These are phyloP conservation scores for Delonix regia DNA, from an alignment of 306 rosid species.

Conservation along the genomic window DNA sequence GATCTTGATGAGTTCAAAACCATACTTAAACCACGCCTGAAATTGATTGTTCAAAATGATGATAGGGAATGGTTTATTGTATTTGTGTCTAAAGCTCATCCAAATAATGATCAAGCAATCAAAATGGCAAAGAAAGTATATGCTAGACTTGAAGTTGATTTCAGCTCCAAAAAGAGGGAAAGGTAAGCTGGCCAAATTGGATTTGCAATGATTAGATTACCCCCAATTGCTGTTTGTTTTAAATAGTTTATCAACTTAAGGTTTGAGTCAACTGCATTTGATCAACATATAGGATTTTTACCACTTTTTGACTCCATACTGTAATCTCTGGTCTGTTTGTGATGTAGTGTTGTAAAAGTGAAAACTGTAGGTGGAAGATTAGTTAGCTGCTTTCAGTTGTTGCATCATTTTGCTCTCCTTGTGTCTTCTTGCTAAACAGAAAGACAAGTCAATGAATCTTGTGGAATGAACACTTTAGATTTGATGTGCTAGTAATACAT, in stretches of 20 bases:
- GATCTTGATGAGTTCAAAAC: slow-evolving; percentile 98
- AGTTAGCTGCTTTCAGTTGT: slow-evolving; percentile 22
- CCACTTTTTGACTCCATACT: slow-evolving; percentile 24
- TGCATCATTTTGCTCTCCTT: slow-evolving; percentile 5
- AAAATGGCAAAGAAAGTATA: slow-evolving; percentile 88
- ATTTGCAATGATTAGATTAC: slow-evolving; percentile 18
- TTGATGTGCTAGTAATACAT: not conserved
- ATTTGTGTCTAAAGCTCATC: slow-evolving; percentile 87
- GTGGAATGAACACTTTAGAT: slow-evolving; percentile 21
- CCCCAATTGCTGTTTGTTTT: slow-evolving; percentile 11
- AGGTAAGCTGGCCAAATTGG: slow-evolving; percentile 58
- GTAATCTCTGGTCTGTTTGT: slow-evolving; percentile 20
- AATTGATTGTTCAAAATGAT: slow-evolving; percentile 95
- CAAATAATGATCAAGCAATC: slow-evolving; percentile 85
- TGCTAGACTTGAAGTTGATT: slow-evolving; percentile 94
- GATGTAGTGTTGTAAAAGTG: slow-evolving; percentile 21
- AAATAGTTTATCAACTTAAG: slow-evolving; percentile 13
- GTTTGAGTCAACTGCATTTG: slow-evolving; percentile 22
- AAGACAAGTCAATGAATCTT: slow-evolving; percentile 26
- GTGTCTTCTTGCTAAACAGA: slow-evolving; percentile 2
- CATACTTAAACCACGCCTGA: slow-evolving; percentile 96
- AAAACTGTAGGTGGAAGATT: slow-evolving; percentile 24
- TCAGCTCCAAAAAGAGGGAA: slow-evolving; percentile 91
- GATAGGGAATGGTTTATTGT: slow-evolving; percentile 98
- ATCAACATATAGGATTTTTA: slow-evolving; percentile 16